Percentiles rank a stretch among this genome's conserved stretches.
phyloP scores from a whole-genome alignment of 352 stramenopile species.

The Globisporangium lucens region DNA sequence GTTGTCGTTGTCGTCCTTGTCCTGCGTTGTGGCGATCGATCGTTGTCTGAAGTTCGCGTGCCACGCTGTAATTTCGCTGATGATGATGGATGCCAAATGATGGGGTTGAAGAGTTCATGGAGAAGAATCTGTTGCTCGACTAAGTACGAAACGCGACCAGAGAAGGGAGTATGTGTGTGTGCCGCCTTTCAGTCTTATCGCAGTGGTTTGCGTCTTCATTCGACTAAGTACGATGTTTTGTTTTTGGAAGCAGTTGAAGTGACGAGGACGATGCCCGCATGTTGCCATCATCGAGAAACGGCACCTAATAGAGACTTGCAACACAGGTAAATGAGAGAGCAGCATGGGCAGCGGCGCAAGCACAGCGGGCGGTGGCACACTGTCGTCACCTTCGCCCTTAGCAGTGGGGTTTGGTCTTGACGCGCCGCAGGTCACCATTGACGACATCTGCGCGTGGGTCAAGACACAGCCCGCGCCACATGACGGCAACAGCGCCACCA shows the following conservation, averaged over 20 bases:
- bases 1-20: background rate
- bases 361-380: background rate
- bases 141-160: background rate
- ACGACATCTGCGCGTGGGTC: conserved; percentile 33
- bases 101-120: background rate
- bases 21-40: background rate
- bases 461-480: conserved; percentile 12
- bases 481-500: background rate
- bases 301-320: background rate
- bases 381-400: background rate
- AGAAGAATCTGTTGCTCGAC: background rate
- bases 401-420: conserved; percentile 11
- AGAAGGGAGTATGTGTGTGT: background rate
- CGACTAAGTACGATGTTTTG: background rate
- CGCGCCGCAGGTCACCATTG: conserved; percentile 20
- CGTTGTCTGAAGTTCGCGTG: background rate
- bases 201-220: background rate
- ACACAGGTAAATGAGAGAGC: background rate
- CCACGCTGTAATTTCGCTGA: background rate
- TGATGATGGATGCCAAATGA: background rate
- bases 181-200: background rate
- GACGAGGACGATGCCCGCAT: background rate
- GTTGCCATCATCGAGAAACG: background rate
- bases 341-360: conserved; percentile 30
- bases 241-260: background rate